phyloP scores from a whole-genome alignment of 2,329 filamentous ascomycete genomes.

The Aspergillus aculeatinus region DNA sequence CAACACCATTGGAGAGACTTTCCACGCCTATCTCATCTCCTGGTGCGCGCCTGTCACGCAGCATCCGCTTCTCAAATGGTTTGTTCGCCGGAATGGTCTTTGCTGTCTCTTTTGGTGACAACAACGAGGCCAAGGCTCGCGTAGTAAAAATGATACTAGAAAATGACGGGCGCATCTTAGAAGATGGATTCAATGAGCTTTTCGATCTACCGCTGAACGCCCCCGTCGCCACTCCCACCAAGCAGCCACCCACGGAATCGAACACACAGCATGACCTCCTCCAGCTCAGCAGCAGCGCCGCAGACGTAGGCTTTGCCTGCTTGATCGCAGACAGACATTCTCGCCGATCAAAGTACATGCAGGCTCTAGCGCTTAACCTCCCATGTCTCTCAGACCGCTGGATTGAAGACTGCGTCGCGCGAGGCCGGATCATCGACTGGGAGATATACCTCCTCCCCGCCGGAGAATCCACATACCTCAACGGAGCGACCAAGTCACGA shows the following conservation, averaged over 20 bases:
- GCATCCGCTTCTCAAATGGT: constrained; percentile 31
- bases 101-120: constrained; percentile 70
- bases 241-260: constrained; percentile 19
- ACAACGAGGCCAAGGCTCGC: constrained; percentile 55
- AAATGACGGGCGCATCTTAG: constrained; percentile 70
- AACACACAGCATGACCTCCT: constrained; percentile 39
- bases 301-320: constrained; percentile 71
- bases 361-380: constrained; percentile 84
- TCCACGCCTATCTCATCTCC: constrained; percentile 49
- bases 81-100: constrained; percentile 84
- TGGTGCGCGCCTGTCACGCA: constrained; percentile 50
- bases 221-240: constrained; percentile 30
- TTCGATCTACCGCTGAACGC: constrained; percentile 56
- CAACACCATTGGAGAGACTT: constrained; percentile 40
- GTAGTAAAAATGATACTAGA: constrained; percentile 64
- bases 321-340: constrained; percentile 84
- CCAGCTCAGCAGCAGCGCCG: constrained; percentile 54
- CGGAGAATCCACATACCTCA: constrained; percentile 74
- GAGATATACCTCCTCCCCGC: constrained; percentile 79
- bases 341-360: constrained; percentile 87
- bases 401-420: constrained; percentile 69
- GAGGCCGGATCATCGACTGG: constrained; percentile 68
- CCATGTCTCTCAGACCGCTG: constrained; percentile 83
- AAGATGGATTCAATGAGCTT: constrained; percentile 76
- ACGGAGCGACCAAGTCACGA: constrained; percentile 74